A percentile compares a stretch with the other conserved stretches of the same genome.
Evolutionary conservation across 2,329 filamentous ascomycete genomes (phyloP).

Genomic region (Pezicula radicicola): DNA sequence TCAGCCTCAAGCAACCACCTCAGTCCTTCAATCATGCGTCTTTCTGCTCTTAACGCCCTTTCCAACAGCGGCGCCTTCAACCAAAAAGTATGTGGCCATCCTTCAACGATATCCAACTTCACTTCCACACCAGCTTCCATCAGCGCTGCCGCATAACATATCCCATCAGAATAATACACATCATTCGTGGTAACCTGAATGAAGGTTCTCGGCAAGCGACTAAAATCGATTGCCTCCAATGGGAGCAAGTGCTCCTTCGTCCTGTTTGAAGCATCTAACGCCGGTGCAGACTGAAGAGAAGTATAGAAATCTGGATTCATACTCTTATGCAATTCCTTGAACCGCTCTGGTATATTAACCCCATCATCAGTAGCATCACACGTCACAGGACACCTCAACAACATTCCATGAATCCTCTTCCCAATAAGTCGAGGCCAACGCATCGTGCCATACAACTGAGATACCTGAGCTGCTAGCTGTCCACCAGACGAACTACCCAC

Average conservation of each 20-base stretch:
- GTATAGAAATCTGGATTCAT: conserved; percentile 32
- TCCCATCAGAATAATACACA: conserved; percentile 47
- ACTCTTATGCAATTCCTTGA: conserved; percentile 37
- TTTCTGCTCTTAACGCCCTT: conserved; percentile 35
- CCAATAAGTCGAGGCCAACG: not conserved
- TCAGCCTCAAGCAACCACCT: conserved; percentile 33
- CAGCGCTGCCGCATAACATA: conserved; percentile 45
- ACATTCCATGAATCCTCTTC: conserved; percentile 34
- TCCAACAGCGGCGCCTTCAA: conserved; percentile 38
- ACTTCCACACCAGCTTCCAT: conserved; percentile 36
- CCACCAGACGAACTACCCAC: conserved; percentile 47
- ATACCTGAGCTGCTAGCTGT: conserved; percentile 42
- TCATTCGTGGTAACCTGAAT: conserved; percentile 50
- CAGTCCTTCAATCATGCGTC: conserved; percentile 36
- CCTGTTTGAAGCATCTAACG: conserved; percentile 32
- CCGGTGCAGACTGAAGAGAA: conserved; percentile 30
- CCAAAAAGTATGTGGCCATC: conserved; percentile 53
- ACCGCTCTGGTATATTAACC: conserved; percentile 33
- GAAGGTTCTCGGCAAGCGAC: conserved; percentile 36
- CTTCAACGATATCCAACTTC: conserved; percentile 37
- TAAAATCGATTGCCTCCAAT: conserved; percentile 29
- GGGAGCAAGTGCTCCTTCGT: conserved; percentile 36
- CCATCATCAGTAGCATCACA: conserved; percentile 37
- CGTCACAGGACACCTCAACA: conserved; percentile 47
- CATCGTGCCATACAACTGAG: conserved; percentile 27